phyloP scores from a whole-genome alignment of 495 filamentous ascomycete genomes.

The Neurospora sp. region DNA sequence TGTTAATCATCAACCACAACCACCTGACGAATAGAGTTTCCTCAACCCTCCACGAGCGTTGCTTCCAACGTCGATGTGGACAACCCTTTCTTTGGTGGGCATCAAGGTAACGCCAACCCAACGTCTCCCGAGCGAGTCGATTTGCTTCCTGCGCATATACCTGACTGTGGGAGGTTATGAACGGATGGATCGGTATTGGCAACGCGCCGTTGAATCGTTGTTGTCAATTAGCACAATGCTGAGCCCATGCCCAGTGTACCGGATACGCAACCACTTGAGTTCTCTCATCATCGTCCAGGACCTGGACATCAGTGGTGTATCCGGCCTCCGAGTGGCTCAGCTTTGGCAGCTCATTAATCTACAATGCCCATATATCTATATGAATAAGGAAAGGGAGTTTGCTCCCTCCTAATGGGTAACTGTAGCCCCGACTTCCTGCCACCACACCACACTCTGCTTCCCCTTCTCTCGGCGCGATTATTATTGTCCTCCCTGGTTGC shows the following conservation, averaged over 20 bases:
- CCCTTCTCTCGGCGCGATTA: background rate
- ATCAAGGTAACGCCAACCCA: background rate
- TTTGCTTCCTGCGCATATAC: background rate
- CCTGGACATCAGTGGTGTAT: constrained; percentile 2
- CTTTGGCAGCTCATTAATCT: constrained; percentile 17
- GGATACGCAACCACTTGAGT: background rate
- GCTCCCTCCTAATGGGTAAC: constrained; percentile 28
- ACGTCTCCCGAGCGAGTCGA: background rate
- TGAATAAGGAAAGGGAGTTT: constrained; percentile 27
- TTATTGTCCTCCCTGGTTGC: background rate
- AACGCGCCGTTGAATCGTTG: background rate
- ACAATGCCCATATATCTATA: constrained; percentile 28
- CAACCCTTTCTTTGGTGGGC: background rate
- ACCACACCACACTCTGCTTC: background rate
- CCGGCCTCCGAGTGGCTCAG: constrained; percentile 5
- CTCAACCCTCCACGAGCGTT: constrained; percentile 30
- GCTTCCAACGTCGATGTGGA: constrained; percentile 8
- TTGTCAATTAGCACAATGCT: background rate
- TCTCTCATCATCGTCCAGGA: background rate
- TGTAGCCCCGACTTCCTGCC: constrained; percentile 16
- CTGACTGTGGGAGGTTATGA: background rate
- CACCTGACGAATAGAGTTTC: constrained; percentile 29
- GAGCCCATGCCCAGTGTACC: background rate
- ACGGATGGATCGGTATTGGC: background rate
- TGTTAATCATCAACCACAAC: constrained; percentile 9